Evolutionary conservation across 306 rosid genomes (phyloP), one percentile per base, ranked within the genome.

Genomic region (Fragaria iinumae): DNA sequence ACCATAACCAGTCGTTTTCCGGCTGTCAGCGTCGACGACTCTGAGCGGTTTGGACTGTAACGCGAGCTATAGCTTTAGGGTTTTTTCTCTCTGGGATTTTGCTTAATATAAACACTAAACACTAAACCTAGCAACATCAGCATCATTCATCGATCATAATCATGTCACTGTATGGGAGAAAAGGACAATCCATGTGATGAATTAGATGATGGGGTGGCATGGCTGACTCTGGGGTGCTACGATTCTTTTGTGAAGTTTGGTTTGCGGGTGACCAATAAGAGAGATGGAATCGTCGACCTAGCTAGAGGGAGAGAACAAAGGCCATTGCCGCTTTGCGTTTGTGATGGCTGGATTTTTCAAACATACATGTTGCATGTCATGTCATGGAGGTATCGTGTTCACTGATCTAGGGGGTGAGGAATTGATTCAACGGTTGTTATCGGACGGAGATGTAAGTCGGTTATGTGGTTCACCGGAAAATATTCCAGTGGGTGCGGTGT

Each of bases 151-250:
- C 48, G 70, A 38, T 66, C 70, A 9, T 20, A 34, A 66, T 36
- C 73, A 47, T 43, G 8, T 78, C 88, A 82, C 81, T 14, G 64
- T 57, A 70, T 73, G 50, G 53, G 63, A 69, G 85, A 80, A 77
- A 85, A 87, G 38, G 89, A 85, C 93, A 80, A 85, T 70, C 45
- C 87, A 85, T 89, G 93, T 89, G 90, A 53, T 44, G 47, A 48
- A 75, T 36, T 38, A 18, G 25, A 34, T 8, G 25, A 16, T 4
- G 21, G n/a, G 65, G 69, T 11, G 5, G 68, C 72, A 45, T 11
- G 5, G 68, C 72, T 78, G 76, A 84, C 27, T 27, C 84, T 67
- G 47, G 45, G 74, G 44, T 65, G 76, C 41, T 49, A 69, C 60
- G 69, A 38, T 82, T 76, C 69, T 76, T 80, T 71, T 71, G 43